Base-by-base conservation (phyloP, 2,329 filamentous ascomycete species). In the Penicillium sp. region DNA sequence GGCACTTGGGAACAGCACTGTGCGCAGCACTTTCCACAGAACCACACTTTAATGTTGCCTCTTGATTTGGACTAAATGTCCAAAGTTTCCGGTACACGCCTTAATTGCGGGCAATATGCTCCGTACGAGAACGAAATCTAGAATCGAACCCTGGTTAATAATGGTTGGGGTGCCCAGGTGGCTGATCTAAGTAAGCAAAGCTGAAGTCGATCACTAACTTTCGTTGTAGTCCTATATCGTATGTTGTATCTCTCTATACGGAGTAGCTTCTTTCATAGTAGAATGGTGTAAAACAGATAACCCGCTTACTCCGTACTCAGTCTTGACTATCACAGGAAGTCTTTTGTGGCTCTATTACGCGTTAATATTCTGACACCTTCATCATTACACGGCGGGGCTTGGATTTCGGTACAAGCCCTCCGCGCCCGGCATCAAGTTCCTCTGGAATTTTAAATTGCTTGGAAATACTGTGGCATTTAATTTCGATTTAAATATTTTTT, bases 381-480 rank as follows among this genome's bases (percentile, higher is more conserved):
- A 57, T 62, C 58, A 64, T 63, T 61, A 61, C 61, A 63, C 56
- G 55, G 61, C 57, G 61, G 61, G 62, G 56, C 59, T 50, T 53
- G n/a, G 48, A 54, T 57, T 58, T 51, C 55, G 53, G 38, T 50
- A 31, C 29, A 43, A 31, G 53, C 53, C 36, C 50, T 53, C 53
- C 51, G 49, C 47, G 38, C 49, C 54, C 53, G 42, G 50, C 53
- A 52, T 63, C 55, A 52, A 58, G 25, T 55, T 59, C 56, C 56
- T 43, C 39, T 35, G 12, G 17, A 59, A 39, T 47, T 53, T 51
- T 44, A 36, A 29, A 45, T 38, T 55, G 36, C 19, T 23, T 21
- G 23, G 25, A 42, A 42, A 58, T 49, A 25, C 35, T 49, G 53
- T 42, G 44, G 17, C 27, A 27, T 39, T 49, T 25, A 21, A 36